Base-by-base conservation (phyloP, 1,284 basidiomycete genomes). In the Entoloma clypeatum region DNA sequence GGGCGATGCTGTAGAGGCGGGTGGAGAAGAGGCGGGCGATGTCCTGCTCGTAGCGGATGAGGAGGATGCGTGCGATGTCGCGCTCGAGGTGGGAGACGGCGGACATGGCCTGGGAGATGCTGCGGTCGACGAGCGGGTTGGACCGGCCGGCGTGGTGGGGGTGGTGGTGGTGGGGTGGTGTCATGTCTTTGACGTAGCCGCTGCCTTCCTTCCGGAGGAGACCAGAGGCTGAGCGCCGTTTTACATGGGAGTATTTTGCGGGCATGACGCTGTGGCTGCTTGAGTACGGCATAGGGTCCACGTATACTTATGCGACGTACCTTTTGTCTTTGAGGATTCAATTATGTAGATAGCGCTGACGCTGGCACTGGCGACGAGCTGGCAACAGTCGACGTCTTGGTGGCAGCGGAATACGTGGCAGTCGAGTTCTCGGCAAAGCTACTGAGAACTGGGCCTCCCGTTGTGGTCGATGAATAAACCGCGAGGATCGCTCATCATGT, bases 241-340 rank as follows among this genome's bases (percentile, higher is more conserved):
- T 81, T n/a, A 79, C 74, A 59, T 82, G 79, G 13, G 80, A 81
- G 60, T 82, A 81, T 52, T 82, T 82, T 22, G 78, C 72, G 10
- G 80, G 77, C 80, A 82, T 82, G 5, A 9, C 13, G 16, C 29
- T 11, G 18, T 22, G 3, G 18, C 14, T 10, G 25, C 18, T 7
- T 7, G 29, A 9, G 6, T 39, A 16, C 29, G 6, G 5, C 7
- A 31, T 16, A 31, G 10, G n/a, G 4, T 5, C 3, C 3, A 14
- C 29, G 16, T 10, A 31, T 18, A 31, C 8, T 14, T n/a, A 8
- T n/a, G n/a, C 5, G 5, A 31, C 7, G 10, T n/a, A 14, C n/a
- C 19, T 16, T 36, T 22, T n/a, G n/a, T n/a, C n/a, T n/a, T n/a
- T n/a, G n/a, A n/a, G n/a, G n/a, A n/a, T n/a, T n/a, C n/a, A n/a